phyloP scores from a whole-genome alignment of 1,284 basidiomycete genomes.

The Heterobasidion annosum region DNA sequence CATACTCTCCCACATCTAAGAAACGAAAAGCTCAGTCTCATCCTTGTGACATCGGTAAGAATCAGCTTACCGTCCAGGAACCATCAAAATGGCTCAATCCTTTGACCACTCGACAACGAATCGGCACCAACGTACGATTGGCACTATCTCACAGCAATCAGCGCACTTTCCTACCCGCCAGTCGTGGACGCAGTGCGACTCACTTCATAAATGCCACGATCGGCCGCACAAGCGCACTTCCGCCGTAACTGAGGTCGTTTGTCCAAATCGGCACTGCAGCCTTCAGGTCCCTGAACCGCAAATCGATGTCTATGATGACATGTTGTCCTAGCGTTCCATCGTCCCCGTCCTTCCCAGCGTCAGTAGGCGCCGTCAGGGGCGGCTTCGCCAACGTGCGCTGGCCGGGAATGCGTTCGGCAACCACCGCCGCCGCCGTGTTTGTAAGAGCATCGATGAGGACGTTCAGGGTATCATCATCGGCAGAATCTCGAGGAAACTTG shows the following conservation, averaged over 20 bases:
- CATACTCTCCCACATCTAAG: conserved; percentile 81
- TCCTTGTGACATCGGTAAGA: conserved; percentile 6
- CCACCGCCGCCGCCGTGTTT: conserved; percentile 40
- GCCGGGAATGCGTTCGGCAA: conserved; percentile 75
- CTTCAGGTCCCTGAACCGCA: conserved; percentile 94
- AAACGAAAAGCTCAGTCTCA: conserved; percentile 13
- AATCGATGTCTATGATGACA: conserved; percentile 86
- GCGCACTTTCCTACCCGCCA: not conserved
- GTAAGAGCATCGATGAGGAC: conserved; percentile 83
- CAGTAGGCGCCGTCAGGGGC: conserved; percentile 68
- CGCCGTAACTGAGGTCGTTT: conserved; percentile 81
- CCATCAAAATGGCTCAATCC: conserved; percentile 80
- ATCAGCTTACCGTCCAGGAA: conserved; percentile 71
- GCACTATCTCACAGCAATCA: conserved; percentile 40
- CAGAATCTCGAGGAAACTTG: conserved; percentile 85
- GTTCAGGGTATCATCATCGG: conserved; percentile 67
- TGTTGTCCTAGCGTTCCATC: conserved; percentile 16
- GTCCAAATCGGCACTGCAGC: conserved; percentile 92
- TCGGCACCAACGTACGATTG: conserved; percentile 86
- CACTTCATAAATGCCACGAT: conserved; percentile 99
- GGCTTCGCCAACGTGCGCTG: conserved; percentile 84
- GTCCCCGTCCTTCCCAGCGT: conserved; percentile 20
- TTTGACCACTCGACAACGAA: conserved; percentile 80
- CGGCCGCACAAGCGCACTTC: conserved; percentile 91
- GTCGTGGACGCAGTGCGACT: conserved; percentile 17